phyloP scores from a whole-genome alignment of 2,329 filamentous ascomycete genomes.

The Niveomyces coronatus region DNA sequence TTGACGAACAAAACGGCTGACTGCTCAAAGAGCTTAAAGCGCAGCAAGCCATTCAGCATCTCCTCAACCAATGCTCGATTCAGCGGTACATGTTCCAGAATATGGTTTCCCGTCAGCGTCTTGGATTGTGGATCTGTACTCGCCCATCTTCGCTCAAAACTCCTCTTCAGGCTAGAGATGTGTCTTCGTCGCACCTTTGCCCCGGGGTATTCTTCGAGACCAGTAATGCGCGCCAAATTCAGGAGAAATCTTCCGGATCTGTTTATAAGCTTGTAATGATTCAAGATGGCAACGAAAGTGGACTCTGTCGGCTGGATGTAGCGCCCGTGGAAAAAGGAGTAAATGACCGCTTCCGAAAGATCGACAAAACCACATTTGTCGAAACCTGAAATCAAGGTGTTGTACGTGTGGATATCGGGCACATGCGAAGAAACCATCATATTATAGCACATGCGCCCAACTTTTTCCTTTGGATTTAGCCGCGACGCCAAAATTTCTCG shows the following conservation, averaged over 20 bases:
- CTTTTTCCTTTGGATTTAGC: conserved; percentile 22
- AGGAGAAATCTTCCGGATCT: conserved; percentile 33
- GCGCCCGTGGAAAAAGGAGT: conserved; percentile 37
- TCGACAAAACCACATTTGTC: conserved; percentile 37
- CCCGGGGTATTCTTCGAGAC: conserved; percentile 28
- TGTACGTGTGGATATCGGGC: conserved; percentile 60
- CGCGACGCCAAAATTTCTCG: conserved; percentile 18
- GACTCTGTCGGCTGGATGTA: conserved; percentile 36
- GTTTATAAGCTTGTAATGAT: conserved; percentile 35
- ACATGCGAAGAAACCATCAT: conserved; percentile 50
- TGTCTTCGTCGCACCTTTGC: conserved; percentile 27
- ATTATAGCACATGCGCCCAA: conserved; percentile 49
- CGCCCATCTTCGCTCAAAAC: conserved; percentile 17
- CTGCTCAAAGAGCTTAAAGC: conserved; percentile 34
- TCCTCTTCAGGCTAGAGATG: conserved; percentile 15
- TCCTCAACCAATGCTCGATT: conserved; percentile 31
- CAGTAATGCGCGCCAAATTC: conserved; percentile 36
- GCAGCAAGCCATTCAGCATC: conserved; percentile 37
- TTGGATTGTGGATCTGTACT: conserved; percentile 14
- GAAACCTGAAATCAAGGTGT: conserved; percentile 59
- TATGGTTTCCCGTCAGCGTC: conserved; percentile 22
- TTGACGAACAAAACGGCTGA: conserved; percentile 32
- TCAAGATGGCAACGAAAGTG: conserved; percentile 38
- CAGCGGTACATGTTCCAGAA: conserved; percentile 31
- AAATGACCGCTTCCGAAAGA: conserved; percentile 42